Evolutionary conservation across 2,329 filamentous ascomycete genomes (phyloP).

Genomic region (Scedosporium boydii): DNA sequence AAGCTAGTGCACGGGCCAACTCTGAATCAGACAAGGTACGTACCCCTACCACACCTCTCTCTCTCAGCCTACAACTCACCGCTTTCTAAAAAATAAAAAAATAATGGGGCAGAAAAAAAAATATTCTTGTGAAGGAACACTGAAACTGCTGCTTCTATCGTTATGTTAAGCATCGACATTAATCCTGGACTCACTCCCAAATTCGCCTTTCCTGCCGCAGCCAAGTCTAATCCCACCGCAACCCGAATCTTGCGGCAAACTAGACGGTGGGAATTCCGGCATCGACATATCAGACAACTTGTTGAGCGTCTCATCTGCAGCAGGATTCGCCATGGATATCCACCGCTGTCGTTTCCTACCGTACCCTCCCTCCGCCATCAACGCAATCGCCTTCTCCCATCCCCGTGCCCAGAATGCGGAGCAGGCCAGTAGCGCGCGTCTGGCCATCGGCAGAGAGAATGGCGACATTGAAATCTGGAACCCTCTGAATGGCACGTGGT

Average conservation of each 20-base stretch:
- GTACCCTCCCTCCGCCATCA: conserved; percentile 85
- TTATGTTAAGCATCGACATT: background rate
- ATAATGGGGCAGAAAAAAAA: conserved; percentile 7
- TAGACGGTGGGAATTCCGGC: background rate
- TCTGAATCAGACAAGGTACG: conserved; percentile 13
- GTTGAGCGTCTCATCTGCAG: conserved; percentile 5
- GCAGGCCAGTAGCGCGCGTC: conserved; percentile 51
- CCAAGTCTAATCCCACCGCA: background rate
- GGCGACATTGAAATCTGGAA: conserved; percentile 99
- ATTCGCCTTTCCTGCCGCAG: background rate
- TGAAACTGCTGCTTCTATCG: background rate
- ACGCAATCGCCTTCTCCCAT: conserved; percentile 89
- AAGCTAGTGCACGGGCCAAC: conserved; percentile 18
- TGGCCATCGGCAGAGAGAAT: conserved; percentile 86
- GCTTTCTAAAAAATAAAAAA: background rate
- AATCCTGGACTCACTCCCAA: background rate
- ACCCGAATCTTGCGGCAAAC: background rate
- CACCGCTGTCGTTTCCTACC: conserved; percentile 95
- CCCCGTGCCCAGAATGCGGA: conserved; percentile 38
- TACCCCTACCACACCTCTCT: background rate
- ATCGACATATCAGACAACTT: background rate
- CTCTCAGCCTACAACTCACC: background rate
- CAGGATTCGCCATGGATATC: conserved; percentile 64
- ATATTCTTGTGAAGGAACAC: background rate
- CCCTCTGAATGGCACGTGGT: conserved; percentile 70